Evolutionary conservation across 495 filamentous ascomycete genomes (phyloP), one percentile per base, ranked within the genome.

Genomic region (Tricharina praecox): DNA sequence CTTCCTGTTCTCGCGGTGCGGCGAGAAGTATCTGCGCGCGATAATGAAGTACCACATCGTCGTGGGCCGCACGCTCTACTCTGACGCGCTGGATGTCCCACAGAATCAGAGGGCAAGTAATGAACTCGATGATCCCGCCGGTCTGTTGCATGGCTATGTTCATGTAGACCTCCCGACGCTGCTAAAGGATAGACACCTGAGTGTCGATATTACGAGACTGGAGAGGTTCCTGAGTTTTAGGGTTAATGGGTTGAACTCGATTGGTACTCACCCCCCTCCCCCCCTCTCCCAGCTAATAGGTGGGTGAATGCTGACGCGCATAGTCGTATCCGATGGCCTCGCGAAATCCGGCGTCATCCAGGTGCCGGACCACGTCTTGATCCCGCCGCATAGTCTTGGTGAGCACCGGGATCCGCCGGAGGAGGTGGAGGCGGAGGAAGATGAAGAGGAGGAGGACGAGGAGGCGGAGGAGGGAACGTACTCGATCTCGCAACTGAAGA

Each of bases 1-100:
- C 10, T 92, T 88, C 67, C 63, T 92, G 20, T 92, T 92, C 65
- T 76, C 73, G 52, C 62, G 68, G n/a, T 67, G 64, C 32, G 85
- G 85, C 1, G 64, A 66, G 48, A 71, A 75, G 52, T 87, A 78
- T 55, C 67, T 93, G n/a, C 72, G 69, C 48, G 78, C 79, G 0
- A 59, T 93, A 43, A 64, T 93, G 18, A 63, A 77, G 62, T 93
- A 92, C 62, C 83, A 92, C 57, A 62, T 87, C 51, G 79, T 85
- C 1, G 68, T 68, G 4, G 75, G 79, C 52, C 70, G 77, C 53
- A 87, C 82, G 1, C 63, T 95, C 2, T 93, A 93, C 62, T 80
- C 79, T 16, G 87, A 93, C 63, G 80, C 72, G 15, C 84, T 85
- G 62, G 68, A 70, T 9, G 11, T 34, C 41, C 18, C 16, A 16